A percentile compares a stretch with the other conserved stretches of the same genome.
These are phyloP conservation scores for Hemisphaericaspora lyxosophila DNA, from an alignment of 1,139 yeast species.

Conservation along the genomic window DNA sequence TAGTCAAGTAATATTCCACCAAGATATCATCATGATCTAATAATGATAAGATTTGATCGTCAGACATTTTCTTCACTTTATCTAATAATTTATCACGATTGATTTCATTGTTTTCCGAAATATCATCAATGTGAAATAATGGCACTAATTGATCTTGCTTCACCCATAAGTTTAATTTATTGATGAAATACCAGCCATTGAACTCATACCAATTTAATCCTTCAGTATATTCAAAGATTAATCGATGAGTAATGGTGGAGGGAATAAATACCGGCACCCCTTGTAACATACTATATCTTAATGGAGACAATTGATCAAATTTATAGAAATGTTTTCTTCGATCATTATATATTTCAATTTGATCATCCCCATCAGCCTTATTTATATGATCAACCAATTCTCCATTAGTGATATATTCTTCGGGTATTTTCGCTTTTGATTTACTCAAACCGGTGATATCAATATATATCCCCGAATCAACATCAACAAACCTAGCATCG, in stretches of 20 bases:
- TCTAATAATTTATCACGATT: slow-evolving; percentile 19
- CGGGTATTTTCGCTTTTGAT: slow-evolving; percentile 26
- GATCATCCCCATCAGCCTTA: slow-evolving; percentile 10
- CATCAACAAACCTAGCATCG: slow-evolving; percentile 42
- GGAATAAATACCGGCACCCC: slow-evolving; percentile 42
- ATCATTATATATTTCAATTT: slow-evolving; percentile 32
- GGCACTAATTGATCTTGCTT: slow-evolving; percentile 15
- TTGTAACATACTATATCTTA: slow-evolving; percentile 26
- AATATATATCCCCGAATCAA: slow-evolving; percentile 40
- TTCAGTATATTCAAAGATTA: slow-evolving; percentile 29
- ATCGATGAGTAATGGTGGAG: slow-evolving; percentile 24
- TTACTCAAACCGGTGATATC: slow-evolving; percentile 40
- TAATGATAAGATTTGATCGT: slow-evolving; percentile 26
- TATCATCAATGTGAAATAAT: slow-evolving; percentile 6
- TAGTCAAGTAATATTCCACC: slow-evolving; percentile 26
- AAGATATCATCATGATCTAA: slow-evolving; percentile 36
- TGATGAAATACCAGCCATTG: slow-evolving; percentile 25
- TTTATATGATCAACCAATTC: slow-evolving; percentile 9
- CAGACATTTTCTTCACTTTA: slow-evolving; percentile 18
- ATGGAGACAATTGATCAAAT: slow-evolving; percentile 24
- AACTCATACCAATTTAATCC: slow-evolving; percentile 26
- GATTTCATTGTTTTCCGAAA: slow-evolving; percentile 9
- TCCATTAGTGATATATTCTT: slow-evolving; percentile 18
- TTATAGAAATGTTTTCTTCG: slow-evolving; percentile 27
- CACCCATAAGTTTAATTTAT: slow-evolving; percentile 33